Base-by-base conservation (phyloP, 805 yeast species). In the Ogataea zsoltii region DNA sequence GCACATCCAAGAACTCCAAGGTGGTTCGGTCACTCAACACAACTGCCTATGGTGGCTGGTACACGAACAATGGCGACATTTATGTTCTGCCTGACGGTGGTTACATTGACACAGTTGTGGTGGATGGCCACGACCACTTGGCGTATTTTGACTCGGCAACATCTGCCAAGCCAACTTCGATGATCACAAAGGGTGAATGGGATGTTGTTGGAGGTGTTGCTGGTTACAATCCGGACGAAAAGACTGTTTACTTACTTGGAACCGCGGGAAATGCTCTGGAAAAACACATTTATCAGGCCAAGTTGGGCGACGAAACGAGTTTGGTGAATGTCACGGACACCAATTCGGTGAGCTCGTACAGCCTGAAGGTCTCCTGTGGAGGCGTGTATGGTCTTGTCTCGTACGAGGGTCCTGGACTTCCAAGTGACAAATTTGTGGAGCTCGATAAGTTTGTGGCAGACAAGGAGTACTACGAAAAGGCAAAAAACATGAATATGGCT, bases 21-120 rank as follows among this genome's bases (percentile, higher is more conserved):
- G 62, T 75, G 7, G 66, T 76, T 1, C 67, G 86, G 49, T 51
- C 71, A 0, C 62, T 74, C 19, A 65, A 76, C 37, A 71, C 84
- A 0, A 58, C 57, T 2, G 69, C 62, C 2, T 82, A 68, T 52
- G 67, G 57, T 46, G 88, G 77, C 37, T 85, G 76, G 90, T 83
- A 74, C 64, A 52, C 65, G 17, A 65, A 71, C 37, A 61, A 60
- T 40, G 68, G 67, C 31, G 73, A 63, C 10, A 62, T 76, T 12
- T 45, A 59, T 15, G 62, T 67, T 0, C 58, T 77, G 3, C 77
- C 79, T 6, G 65, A 61, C 5, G 57, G 56, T 25, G 92, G 92
- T 0, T 87, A 82, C 56, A 70, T 86, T 41, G 94, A 86, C 59
- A 65, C 79, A 3, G 72, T 80, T 12, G 80, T 76, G 14, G 72